phyloP scores from a whole-genome alignment of 106 monocot genomes.

The Dioscorea dumetorum region DNA sequence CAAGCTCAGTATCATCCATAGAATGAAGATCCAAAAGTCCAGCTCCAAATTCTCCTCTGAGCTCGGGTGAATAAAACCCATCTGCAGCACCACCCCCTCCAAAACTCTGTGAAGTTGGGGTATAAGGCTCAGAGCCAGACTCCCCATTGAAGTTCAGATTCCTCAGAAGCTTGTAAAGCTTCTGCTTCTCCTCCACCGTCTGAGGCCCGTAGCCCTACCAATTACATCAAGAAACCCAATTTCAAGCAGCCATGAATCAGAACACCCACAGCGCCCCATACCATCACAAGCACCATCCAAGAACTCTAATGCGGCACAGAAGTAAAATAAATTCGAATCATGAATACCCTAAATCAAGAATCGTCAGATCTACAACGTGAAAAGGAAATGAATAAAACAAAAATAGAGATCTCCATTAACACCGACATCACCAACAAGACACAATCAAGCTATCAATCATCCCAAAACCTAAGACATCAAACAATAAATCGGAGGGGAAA shows the following conservation, averaged over 20 bases:
- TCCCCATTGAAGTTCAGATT: constrained; percentile 80
- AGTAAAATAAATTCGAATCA: too few relatives aligned
- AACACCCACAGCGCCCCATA: neutral
- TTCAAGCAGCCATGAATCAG: neutral
- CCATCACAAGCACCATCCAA: neutral
- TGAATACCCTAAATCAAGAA: too few relatives aligned
- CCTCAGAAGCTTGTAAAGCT: constrained; percentile 54
- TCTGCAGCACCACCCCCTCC: constrained; percentile 22
- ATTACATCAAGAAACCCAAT: neutral
- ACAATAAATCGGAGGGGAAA: too few relatives aligned
- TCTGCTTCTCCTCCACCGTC: constrained; percentile 77
- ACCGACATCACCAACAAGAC: too few relatives aligned
- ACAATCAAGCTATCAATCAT: too few relatives aligned
- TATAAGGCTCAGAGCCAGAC: constrained; percentile 45
- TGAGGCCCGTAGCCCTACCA: constrained; percentile 73
- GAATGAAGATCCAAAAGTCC: constrained; percentile 89
- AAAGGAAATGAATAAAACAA: too few relatives aligned
- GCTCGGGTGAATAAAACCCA: constrained; percentile 58
- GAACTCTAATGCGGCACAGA: neutral
- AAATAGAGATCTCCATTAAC: too few relatives aligned
- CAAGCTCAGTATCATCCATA: constrained; percentile 73
- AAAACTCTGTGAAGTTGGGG: constrained; percentile 39
- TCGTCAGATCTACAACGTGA: too few relatives aligned
- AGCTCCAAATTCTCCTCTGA: constrained; percentile 74
- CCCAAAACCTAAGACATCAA: too few relatives aligned